Base-by-base conservation (phyloP, 176 grass and related monocot species). In the Ensete ventricosum region DNA sequence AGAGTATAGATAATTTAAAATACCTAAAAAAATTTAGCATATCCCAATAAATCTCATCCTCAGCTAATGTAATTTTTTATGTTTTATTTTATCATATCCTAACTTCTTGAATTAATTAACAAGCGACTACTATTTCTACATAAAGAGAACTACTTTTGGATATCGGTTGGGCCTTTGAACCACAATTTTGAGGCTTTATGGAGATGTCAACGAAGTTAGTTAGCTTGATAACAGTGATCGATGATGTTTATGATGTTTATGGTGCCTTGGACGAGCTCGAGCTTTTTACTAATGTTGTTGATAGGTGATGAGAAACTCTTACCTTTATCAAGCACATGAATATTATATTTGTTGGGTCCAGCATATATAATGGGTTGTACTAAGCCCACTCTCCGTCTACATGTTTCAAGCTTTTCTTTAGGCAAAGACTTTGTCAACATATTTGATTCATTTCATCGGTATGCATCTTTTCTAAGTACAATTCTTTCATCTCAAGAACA, bases 211-310 rank as follows among this genome's bases (percentile, higher is more conserved):
- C 81, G 72, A 55, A 77, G 73, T 19, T 50, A 34, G 69, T 58
- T 19, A 73, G 58, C 50, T 55, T 84, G 0, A 23, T 74, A 49
- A 77, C 51, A 4, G 25, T 62, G 17, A 23, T 84, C 43, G 76
- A 84, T 79, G 82, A 84, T 74, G 55, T 79, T 14, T 84, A 75
- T 70, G 82, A 84, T 67, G 50, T 75, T 25, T 84, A 84, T 57
- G 82, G 76, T 1, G 67, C 69, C 20, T 29, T 84, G 7, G 57
- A 79, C 48, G 76, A 79, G 16, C 69, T 79, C 0, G 29, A 77
- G 62, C 22, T 70, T 49, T 76, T 82, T 71, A 23, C 73, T 1
- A 3, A 82, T 54, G 62, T 29, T 9, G 54, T 77, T 3, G 62
- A 82, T 9, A 74, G 66, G 80, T 82, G 19, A 16, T n/a, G 9